These are phyloP conservation scores for Aspergillus cristatus DNA, from an alignment of 495 filamentous ascomycete genomes.

Conservation along the genomic window DNA sequence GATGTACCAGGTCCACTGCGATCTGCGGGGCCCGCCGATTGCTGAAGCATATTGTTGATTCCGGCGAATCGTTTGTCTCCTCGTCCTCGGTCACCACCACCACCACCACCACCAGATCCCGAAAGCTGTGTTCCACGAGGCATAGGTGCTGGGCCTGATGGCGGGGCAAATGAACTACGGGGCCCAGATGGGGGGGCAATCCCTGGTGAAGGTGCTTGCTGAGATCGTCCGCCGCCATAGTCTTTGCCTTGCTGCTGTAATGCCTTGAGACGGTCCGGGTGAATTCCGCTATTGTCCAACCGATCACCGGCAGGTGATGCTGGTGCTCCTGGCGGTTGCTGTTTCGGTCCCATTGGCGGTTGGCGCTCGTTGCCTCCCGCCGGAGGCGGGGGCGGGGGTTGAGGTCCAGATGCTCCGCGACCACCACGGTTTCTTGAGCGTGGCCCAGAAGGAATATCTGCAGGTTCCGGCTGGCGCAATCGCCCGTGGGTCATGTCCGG, in stretches of 20 bases:
- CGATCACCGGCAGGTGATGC: conserved; percentile 17
- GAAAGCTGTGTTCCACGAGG: conserved; percentile 17
- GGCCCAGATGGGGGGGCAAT: conserved; percentile 31
- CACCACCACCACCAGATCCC: conserved; percentile 10
- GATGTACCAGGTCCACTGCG: conserved; percentile 21
- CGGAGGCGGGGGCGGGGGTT: conserved; percentile 11
- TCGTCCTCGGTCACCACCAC: conserved; percentile 29
- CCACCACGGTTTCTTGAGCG: conserved; percentile 39
- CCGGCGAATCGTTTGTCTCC: conserved; percentile 36
- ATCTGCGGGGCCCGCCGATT: conserved; percentile 26
- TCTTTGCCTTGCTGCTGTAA: conserved; percentile 17
- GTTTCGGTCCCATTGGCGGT: conserved; percentile 28
- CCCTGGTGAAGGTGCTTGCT: conserved; percentile 15
- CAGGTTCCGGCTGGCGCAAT: conserved; percentile 42
- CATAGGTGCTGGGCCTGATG: conserved; percentile 17
- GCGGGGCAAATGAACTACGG: conserved; percentile 19
- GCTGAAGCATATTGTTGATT: conserved; percentile 38
- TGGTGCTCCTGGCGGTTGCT: conserved; percentile 16
- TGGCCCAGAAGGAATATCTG: conserved; percentile 64
- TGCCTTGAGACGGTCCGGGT: conserved; percentile 40
- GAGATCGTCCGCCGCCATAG: conserved; percentile 13
- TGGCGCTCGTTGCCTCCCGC: conserved; percentile 23
- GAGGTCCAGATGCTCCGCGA: conserved; percentile 21
- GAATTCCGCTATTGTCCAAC: conserved; percentile 31
- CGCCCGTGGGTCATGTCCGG: conserved; percentile 48